These are phyloP conservation scores for Chrysanthemum seticuspe DNA, from an alignment of 129 eudicot genomes.

Conservation along the genomic window DNA sequence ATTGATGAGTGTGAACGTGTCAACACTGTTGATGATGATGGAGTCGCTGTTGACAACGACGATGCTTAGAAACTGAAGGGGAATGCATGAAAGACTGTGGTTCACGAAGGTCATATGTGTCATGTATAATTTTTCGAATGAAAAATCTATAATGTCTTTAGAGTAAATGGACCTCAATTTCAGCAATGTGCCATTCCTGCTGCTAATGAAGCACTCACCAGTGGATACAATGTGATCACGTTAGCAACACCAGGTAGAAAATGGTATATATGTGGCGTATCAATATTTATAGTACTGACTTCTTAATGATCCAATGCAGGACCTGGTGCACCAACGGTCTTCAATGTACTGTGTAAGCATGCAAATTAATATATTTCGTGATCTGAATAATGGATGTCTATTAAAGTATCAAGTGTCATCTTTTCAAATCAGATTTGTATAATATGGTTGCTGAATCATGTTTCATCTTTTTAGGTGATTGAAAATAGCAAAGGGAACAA, in stretches of 20 bases:
- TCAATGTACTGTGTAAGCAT: conserved; percentile 68
- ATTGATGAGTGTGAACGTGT: conserved; percentile 96
- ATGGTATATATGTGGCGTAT: conserved; percentile 5
- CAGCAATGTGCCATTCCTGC: not conserved
- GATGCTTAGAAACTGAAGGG: conserved; percentile 22
- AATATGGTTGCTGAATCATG: conserved; percentile 1
- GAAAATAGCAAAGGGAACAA: conserved; percentile 92
- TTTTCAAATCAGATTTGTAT: no score
- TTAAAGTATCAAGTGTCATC: no score
- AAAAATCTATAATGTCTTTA: not conserved
- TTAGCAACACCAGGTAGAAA: not conserved
- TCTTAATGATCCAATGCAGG: conserved; percentile 50
- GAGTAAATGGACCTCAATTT: not conserved
- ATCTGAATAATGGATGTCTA: not conserved
- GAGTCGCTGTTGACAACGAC: conserved; percentile 43
- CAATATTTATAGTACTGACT: conserved; percentile 4
- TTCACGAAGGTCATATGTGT: not conserved
- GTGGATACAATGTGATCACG: not conserved
- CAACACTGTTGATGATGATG: conserved; percentile 81
- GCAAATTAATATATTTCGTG: not conserved
- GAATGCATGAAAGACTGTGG: conserved; percentile 16
- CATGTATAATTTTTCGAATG: not conserved
- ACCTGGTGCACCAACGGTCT: conserved; percentile 76
- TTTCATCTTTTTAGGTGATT: conserved; percentile 60
- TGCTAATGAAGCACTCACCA: not conserved